A percentile compares a stretch with the other conserved stretches of the same genome.
Evolutionary conservation across 2,329 filamentous ascomycete species (phyloP).

Genomic region (Trichoderma koningiopsis): DNA sequence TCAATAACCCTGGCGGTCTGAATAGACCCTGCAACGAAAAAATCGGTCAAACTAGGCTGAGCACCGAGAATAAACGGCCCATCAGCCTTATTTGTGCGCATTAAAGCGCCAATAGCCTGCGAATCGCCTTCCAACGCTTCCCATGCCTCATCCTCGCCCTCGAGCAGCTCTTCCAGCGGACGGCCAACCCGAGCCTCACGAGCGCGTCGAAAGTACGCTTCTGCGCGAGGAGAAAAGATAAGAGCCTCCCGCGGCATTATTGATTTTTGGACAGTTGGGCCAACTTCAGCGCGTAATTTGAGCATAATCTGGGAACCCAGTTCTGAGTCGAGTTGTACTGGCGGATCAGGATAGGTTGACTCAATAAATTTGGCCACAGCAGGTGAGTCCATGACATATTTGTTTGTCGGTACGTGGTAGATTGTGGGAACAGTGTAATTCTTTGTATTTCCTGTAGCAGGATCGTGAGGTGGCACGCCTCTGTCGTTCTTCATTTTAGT

Average conservation of each 20-base stretch:
- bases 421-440: slow-evolving; percentile 14
- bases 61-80: slow-evolving; percentile 14
- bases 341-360: slow-evolving; percentile 4
- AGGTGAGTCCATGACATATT: slow-evolving; percentile 8
- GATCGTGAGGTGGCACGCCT: neutral
- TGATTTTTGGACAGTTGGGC: neutral
- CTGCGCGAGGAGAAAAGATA: slow-evolving; percentile 6
- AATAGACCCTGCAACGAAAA: slow-evolving; percentile 14
- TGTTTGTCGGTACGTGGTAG: slow-evolving; percentile 8
- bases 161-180: slow-evolving; percentile 6
- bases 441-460: neutral
- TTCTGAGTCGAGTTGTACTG: neutral
- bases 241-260: slow-evolving; percentile 1
- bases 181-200: neutral
- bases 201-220: slow-evolving; percentile 4
- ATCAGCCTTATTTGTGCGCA: neutral
- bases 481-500: neutral
- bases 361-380: slow-evolving; percentile 10
- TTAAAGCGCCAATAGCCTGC: neutral
- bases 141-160: slow-evolving; percentile 9
- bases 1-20: slow-evolving; percentile 4
- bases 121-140: neutral
- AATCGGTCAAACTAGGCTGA: neutral
- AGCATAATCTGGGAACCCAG: slow-evolving; percentile 5
- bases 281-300: neutral